These are phyloP conservation scores for Alternaria alternata DNA, from an alignment of 2,329 filamentous ascomycete genomes.

Conservation along the genomic window DNA sequence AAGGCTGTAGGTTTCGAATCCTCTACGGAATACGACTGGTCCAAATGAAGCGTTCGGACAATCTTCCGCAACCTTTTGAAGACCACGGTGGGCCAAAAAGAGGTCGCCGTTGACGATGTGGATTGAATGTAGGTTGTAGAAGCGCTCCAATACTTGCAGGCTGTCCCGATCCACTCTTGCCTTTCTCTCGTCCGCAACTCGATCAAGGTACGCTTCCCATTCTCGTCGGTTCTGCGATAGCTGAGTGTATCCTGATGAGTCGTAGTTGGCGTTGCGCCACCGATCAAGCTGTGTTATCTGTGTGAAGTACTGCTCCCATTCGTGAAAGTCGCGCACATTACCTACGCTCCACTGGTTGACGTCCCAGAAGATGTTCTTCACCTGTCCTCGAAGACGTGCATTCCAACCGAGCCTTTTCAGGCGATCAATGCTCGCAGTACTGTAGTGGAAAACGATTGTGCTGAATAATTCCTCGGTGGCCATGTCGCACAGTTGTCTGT, in stretches of 20 bases:
- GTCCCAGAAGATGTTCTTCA: constrained; percentile 23
- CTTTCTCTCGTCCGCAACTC: constrained; percentile 14
- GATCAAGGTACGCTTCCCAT: constrained; percentile 16
- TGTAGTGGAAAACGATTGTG: constrained; percentile 20
- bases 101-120: constrained; percentile 10
- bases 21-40: constrained; percentile 2
- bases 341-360: constrained; percentile 9
- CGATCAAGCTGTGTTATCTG: background rate
- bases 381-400: constrained; percentile 13
- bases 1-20: background rate
- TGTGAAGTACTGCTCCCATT: constrained; percentile 17
- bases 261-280: background rate
- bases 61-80: background rate
- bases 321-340: constrained; percentile 10
- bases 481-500: constrained; percentile 7
- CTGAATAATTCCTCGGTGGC: constrained; percentile 17
- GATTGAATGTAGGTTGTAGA: constrained; percentile 8
- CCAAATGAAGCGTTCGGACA: background rate
- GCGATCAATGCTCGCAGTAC: constrained; percentile 14
- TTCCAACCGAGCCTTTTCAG: constrained; percentile 9
- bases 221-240: constrained; percentile 8
- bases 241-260: background rate
- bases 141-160: background rate
- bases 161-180: background rate
- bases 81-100: constrained; percentile 1